Percentiles rank a stretch among this genome's conserved stretches.
phyloP scores from a whole-genome alignment of 2,329 filamentous ascomycete species.

The Hymenoscyphus occultus region DNA sequence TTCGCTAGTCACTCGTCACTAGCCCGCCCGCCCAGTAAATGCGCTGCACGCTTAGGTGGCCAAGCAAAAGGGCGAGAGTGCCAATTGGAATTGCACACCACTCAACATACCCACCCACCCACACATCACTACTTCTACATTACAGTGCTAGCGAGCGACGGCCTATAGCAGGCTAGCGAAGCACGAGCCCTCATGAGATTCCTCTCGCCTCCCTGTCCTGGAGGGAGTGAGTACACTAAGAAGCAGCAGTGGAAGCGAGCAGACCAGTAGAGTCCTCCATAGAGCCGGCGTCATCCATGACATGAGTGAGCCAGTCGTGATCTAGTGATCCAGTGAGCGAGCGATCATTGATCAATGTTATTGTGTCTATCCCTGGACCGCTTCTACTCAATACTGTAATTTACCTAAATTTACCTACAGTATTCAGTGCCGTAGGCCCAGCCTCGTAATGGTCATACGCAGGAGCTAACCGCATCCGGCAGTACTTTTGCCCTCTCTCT shows the following conservation, averaged over 20 bases:
- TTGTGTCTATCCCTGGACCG: not conserved
- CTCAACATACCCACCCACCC: too few species aligned
- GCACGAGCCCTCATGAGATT: slow-evolving; percentile 1
- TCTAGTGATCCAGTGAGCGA: too few species aligned
- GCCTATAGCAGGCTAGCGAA: not conserved
- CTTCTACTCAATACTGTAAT: not conserved
- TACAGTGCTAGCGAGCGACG: too few species aligned
- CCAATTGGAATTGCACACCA: too few species aligned
- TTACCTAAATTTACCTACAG: not conserved
- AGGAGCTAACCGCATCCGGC: not conserved
- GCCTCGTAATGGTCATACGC: not conserved
- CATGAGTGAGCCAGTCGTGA: not conserved
- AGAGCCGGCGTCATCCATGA: not conserved
- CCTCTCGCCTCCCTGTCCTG: not conserved
- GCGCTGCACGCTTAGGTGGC: not conserved
- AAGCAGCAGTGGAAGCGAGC: too few species aligned
- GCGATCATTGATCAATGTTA: not conserved
- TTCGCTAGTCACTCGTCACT: too few species aligned
- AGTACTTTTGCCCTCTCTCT: not conserved
- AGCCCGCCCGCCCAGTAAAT: too few species aligned
- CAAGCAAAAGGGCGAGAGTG: not conserved
- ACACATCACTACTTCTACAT: too few species aligned
- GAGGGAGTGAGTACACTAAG: not conserved
- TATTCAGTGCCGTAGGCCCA: not conserved
- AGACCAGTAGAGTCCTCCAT: not conserved